Evolutionary conservation across 805 yeast genomes (phyloP).

Genomic region (Hanseniaspora taiwanica): DNA sequence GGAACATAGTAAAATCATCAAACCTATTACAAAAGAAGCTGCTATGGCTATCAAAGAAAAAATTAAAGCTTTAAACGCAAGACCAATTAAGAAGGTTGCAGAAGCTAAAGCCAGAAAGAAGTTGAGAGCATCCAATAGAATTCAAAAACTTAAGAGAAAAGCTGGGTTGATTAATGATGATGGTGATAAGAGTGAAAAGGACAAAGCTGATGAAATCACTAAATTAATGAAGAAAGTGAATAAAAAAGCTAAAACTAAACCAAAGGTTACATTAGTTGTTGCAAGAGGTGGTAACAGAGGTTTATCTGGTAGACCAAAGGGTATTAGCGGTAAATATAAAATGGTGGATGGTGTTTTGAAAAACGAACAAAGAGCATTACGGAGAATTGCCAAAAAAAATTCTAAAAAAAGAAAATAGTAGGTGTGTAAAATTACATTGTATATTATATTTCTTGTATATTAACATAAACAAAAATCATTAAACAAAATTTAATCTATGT

Average conservation of each 20-base stretch:
- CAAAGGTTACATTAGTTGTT: constrained; percentile 77
- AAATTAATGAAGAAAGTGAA: constrained; percentile 71
- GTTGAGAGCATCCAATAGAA: constrained; percentile 75
- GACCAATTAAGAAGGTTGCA: constrained; percentile 97
- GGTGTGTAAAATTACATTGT: neutral
- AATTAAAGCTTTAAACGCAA: constrained; percentile 72
- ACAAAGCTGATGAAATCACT: constrained; percentile 86
- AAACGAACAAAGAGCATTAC: constrained; percentile 91
- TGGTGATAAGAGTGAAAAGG: constrained; percentile 74
- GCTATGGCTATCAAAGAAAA: constrained; percentile 65
- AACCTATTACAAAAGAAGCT: constrained; percentile 94
- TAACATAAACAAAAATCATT: too few species aligned
- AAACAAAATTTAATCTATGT: too few species aligned
- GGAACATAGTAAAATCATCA: constrained; percentile 67
- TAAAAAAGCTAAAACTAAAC: constrained; percentile 57
- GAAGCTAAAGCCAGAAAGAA: constrained; percentile 96
- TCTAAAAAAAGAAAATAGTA: constrained; percentile 32
- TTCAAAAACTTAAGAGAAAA: constrained; percentile 85
- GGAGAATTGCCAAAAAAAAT: constrained; percentile 77
- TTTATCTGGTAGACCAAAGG: constrained; percentile 88
- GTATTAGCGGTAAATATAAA: constrained; percentile 93
- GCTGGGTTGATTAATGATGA: constrained; percentile 86
- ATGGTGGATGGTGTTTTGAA: constrained; percentile 98
- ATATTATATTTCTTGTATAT: constrained; percentile 1
- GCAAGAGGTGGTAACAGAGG: constrained; percentile 82